Evolutionary conservation across 805 yeast genomes (phyloP), one percentile per base, ranked within the genome.

Genomic region (Candida endomychidarum): DNA sequence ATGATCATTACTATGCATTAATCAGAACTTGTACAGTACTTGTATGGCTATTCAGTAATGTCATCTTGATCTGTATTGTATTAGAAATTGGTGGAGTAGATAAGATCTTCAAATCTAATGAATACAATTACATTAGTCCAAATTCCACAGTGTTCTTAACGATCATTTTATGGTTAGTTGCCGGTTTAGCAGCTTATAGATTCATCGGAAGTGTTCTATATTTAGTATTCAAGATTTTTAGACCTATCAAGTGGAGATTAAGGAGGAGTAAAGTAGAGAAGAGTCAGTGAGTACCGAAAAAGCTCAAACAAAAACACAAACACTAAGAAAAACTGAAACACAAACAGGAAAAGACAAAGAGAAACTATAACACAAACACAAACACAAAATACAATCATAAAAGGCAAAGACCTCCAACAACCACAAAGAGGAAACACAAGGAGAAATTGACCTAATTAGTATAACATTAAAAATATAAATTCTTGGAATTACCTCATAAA

Each of bases 161-260:
- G 4, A 87, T 91, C 21, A 83, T 91, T 33, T 69, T 91, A 49
- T 91, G 98, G 96, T 66, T 90, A 25, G 98, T 91, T 30, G 96
- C 96, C 3, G 86, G 82, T 19, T 77, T 88, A 72, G 96, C 98
- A 0, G 74, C 82, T 5, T 82, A 87, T 60, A 71, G 97, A 47
- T 83, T 91, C 49, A 37, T 83, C 19, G 96, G 97, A 1, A 79
- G 95, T 49, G 58, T 75, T 2, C 55, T 75, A 27, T 91, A 80
- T 56, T 63, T 87, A 42, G 30, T 64, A 3, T 53, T 60, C 49
- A 67, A 64, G 48, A 42, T 50, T 12, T 56, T 64, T 40, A 53
- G 75, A 31, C 74, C 74, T 3, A 36, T 69, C 27, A 65, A 61
- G 40, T 68, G 75, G 75, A 62, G 55, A 49, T 34, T 63, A 27